phyloP scores from a whole-genome alignment of 352 stramenopile species.

The Aphanomyces cochlioides region DNA sequence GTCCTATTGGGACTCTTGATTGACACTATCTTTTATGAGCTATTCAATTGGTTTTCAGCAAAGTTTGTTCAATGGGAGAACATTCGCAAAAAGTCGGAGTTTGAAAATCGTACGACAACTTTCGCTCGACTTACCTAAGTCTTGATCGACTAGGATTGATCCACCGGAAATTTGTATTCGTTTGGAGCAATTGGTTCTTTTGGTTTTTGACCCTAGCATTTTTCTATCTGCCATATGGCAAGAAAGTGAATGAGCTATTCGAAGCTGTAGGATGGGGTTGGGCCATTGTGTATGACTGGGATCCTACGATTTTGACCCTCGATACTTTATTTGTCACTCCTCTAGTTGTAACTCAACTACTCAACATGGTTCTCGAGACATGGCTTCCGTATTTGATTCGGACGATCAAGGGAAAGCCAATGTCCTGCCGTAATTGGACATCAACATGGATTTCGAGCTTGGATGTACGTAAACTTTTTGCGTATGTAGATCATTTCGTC shows the following conservation, averaged over 20 bases:
- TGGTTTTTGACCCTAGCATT: slow-evolving; percentile 89
- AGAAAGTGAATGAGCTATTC: slow-evolving; percentile 62
- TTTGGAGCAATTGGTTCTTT: slow-evolving; percentile 91
- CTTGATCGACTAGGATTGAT: slow-evolving; percentile 40
- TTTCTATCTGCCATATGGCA: slow-evolving; percentile 85
- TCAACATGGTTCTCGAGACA: slow-evolving; percentile 88
- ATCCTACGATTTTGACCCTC: slow-evolving; percentile 69
- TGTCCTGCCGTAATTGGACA: slow-evolving; percentile 15
- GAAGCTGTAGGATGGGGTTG: slow-evolving; percentile 33
- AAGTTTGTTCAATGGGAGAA: slow-evolving; percentile 87
- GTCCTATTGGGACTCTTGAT: slow-evolving; percentile 79
- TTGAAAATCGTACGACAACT: slow-evolving; percentile 60
- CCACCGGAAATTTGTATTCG: slow-evolving; percentile 84
- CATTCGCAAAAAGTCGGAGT: slow-evolving; percentile 80
- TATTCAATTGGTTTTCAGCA: slow-evolving; percentile 86
- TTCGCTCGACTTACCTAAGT: not conserved
- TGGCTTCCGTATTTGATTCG: slow-evolving; percentile 79
- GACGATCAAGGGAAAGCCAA: slow-evolving; percentile 51
- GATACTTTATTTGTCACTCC: slow-evolving; percentile 86
- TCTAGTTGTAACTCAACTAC: slow-evolving; percentile 81
- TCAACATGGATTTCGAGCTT: slow-evolving; percentile 13
- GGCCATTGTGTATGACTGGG: slow-evolving; percentile 32
- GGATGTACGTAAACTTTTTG: not conserved
- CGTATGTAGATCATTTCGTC: not conserved
- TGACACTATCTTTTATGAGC: slow-evolving; percentile 85